Evolutionary conservation across 164 flowering plant genomes (phyloP).

Genomic region (Hamamelis virginiana): DNA sequence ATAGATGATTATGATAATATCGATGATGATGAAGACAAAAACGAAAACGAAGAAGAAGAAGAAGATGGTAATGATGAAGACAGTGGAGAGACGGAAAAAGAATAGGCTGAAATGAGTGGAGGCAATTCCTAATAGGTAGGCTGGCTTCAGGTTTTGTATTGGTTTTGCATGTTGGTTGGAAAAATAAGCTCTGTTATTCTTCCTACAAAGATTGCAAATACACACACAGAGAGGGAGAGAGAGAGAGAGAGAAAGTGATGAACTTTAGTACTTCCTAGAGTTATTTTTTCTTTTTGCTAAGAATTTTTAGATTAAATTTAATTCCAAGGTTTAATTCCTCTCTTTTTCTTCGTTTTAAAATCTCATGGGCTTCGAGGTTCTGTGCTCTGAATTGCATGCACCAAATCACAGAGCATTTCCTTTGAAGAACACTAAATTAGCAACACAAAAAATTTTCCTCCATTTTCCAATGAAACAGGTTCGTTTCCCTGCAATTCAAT

Average conservation of each 20-base stretch:
- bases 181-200: neutral
- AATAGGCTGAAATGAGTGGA: neutral
- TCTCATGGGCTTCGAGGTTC: no score
- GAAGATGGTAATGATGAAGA: constrained; percentile 1
- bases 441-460: no score
- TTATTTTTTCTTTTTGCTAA: neutral
- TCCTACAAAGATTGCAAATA: neutral
- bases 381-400: neutral
- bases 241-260: neutral
- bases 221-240: neutral
- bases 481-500: no score
- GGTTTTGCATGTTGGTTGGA: neutral
- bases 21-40: constrained; percentile 15
- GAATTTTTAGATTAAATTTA: neutral
- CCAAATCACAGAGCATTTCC: no score
- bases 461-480: no score
- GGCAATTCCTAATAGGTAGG: neutral
- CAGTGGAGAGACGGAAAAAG: neutral
- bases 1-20: neutral
- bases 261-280: neutral
- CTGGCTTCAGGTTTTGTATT: neutral
- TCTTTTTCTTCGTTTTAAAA: neutral
- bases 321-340: neutral
- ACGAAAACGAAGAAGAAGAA: constrained; percentile 11
- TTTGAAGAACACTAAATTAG: no score